Conservation (phyloP, 2,329 filamentous ascomycete genomes). For the Ophiobolus disseminans region DNA sequence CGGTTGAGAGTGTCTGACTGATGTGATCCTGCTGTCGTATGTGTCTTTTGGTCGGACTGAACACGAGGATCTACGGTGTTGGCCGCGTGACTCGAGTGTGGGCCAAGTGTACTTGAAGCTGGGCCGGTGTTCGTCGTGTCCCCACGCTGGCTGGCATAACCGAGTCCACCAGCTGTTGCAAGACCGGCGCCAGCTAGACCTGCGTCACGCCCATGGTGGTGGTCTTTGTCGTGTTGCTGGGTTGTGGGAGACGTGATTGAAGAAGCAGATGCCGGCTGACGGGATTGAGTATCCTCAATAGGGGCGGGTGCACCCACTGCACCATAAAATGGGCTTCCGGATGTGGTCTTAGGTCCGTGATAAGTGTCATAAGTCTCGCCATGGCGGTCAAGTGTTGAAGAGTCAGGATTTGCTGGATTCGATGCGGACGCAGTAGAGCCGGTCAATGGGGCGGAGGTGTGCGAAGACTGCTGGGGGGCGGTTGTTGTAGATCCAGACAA, state of each 20-base stretch:
- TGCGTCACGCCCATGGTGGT: slow-evolving; percentile 35
- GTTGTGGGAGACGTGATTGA: neutral
- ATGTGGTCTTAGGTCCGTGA: slow-evolving; percentile 2
- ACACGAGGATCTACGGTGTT: slow-evolving; percentile 44
- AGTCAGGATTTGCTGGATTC: too few species aligned
- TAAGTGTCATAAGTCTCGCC: slow-evolving; percentile 1
- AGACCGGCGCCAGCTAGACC: slow-evolving; percentile 26
- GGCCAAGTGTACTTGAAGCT: slow-evolving; percentile 34
- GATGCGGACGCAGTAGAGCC: neutral
- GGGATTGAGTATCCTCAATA: slow-evolving; percentile 3
- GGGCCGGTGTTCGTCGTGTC: slow-evolving; percentile 27
- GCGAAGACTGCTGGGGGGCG: neutral
- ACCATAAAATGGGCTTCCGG: slow-evolving; percentile 13
- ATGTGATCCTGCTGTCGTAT: slow-evolving; percentile 35
- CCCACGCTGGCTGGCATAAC: slow-evolving; percentile 22
- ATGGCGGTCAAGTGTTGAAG: neutral
- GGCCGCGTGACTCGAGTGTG: slow-evolving; percentile 35
- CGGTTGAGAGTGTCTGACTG: slow-evolving; percentile 36
- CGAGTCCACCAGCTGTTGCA: slow-evolving; percentile 22
- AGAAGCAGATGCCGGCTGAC: neutral
- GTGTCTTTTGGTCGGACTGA: slow-evolving; percentile 36
- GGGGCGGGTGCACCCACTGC: slow-evolving; percentile 16
- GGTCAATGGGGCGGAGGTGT: neutral
- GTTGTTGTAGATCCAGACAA: slow-evolving; percentile 3
- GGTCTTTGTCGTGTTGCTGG: slow-evolving; percentile 14